Evolutionary conservation across 2,329 filamentous ascomycete genomes (phyloP).

Genomic region (Colletotrichum camelliae): DNA sequence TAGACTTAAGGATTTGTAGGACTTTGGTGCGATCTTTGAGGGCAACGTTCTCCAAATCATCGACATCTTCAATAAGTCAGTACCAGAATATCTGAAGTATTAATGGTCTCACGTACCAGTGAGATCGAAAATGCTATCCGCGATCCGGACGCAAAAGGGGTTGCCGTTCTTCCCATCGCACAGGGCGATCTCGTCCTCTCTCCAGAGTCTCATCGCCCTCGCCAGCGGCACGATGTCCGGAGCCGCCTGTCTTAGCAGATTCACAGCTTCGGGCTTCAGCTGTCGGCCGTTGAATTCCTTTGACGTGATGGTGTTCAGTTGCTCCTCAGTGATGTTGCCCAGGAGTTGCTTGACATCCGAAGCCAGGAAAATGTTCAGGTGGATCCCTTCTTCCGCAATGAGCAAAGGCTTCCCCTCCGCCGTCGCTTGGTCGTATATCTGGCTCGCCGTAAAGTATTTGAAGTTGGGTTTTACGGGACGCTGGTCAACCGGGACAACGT

Average conservation of each 20-base stretch:
- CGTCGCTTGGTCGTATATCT: background rate
- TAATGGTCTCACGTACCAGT: constrained; percentile 2
- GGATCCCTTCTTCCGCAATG: background rate
- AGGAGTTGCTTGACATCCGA: background rate
- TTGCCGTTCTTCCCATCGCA: background rate
- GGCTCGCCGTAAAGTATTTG: background rate
- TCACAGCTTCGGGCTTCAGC: background rate
- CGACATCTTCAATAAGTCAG: background rate
- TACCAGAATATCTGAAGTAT: too few species aligned
- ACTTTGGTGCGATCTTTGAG: background rate
- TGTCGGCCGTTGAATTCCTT: background rate
- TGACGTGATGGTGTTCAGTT: background rate
- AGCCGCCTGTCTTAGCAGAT: background rate
- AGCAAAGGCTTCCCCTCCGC: background rate
- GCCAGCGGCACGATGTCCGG: background rate
- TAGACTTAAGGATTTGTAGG: background rate
- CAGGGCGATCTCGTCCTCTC: background rate
- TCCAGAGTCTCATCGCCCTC: background rate
- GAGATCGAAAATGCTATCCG: constrained; percentile 12
- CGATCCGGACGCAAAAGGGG: background rate
- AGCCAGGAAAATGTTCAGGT: background rate
- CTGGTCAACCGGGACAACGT: background rate
- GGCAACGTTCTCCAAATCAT: background rate
- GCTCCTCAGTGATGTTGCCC: background rate
- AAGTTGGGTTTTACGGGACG: background rate